A percentile compares a stretch with the other conserved stretches of the same genome.
phyloP scores from a whole-genome alignment of 202 grass and related monocot species.

The Zoysia matrella region DNA sequence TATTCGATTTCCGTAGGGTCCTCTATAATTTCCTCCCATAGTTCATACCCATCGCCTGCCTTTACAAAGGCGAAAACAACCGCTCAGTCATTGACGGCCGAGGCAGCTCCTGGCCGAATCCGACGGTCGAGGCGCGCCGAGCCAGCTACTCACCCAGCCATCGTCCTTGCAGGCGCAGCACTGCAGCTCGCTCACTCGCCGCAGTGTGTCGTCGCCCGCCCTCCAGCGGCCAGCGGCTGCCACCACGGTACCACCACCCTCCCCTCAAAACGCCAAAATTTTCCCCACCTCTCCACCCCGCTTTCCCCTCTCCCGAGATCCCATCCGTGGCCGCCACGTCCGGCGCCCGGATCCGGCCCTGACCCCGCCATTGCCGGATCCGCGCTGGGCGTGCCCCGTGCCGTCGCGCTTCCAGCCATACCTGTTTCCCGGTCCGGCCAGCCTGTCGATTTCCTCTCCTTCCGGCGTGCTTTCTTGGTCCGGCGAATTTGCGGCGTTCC shows the following conservation, averaged over 20 bases:
- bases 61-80: conserved; percentile 10
- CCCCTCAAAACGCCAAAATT: conserved; percentile 59
- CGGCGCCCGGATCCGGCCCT: conserved; percentile 65
- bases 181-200: conserved; percentile 18
- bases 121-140: not conserved
- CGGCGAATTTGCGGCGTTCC: conserved; percentile 36
- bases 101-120: not conserved
- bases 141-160: not conserved
- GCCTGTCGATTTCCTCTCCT: conserved; percentile 1
- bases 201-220: not conserved
- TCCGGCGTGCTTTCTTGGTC: conserved; percentile 41
- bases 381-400: conserved; percentile 11
- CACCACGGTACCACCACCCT: not conserved
- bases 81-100: not conserved
- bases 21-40: no score
- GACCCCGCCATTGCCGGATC: conserved; percentile 60
- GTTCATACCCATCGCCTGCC: no score
- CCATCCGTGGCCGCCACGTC: conserved; percentile 66
- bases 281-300: conserved; percentile 45
- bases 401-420: conserved; percentile 7
- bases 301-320: conserved; percentile 49
- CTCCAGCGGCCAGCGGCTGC: conserved; percentile 12
- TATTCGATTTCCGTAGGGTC: no score
- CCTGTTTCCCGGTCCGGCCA: conserved; percentile 6
- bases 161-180: conserved; percentile 20